These are phyloP conservation scores for Termitomyces sp. DNA, from an alignment of 1,284 basidiomycete species.

Conservation along the genomic window DNA sequence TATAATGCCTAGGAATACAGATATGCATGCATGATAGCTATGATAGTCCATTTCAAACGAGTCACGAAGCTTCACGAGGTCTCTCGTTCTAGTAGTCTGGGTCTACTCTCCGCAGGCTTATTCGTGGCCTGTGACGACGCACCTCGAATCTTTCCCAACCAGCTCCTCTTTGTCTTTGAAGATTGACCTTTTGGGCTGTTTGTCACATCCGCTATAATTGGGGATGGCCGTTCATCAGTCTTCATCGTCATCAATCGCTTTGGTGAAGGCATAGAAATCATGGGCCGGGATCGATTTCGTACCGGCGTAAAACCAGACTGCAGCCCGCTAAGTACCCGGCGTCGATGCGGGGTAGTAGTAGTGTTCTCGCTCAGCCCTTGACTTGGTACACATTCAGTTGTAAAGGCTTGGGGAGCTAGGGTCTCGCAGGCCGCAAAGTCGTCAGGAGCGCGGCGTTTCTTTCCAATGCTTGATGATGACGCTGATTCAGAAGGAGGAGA, in stretches of 20 bases:
- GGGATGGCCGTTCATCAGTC: slow-evolving; percentile 23
- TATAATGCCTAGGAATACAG: slow-evolving; percentile 20
- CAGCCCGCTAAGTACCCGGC: slow-evolving; percentile 48
- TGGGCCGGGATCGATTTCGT: slow-evolving; percentile 43
- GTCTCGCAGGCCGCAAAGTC: slow-evolving; percentile 56
- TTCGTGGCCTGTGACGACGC: slow-evolving; percentile 29
- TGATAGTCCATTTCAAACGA: slow-evolving; percentile 6
- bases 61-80: slow-evolving; percentile 15
- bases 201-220: slow-evolving; percentile 59
- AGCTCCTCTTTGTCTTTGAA: slow-evolving; percentile 47
- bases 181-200: slow-evolving; percentile 51
- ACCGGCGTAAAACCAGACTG: slow-evolving; percentile 70
- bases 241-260: slow-evolving; percentile 28
- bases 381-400: slow-evolving; percentile 43
- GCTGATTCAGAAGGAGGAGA: slow-evolving; percentile 22
- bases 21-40: slow-evolving; percentile 13
- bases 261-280: slow-evolving; percentile 38
- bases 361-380: slow-evolving; percentile 28
- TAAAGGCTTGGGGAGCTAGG: slow-evolving; percentile 58
- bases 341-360: slow-evolving; percentile 45
- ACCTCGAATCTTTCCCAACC: slow-evolving; percentile 60
- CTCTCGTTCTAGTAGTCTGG: slow-evolving; percentile 21
- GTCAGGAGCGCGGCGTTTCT: slow-evolving; percentile 68
- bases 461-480: slow-evolving; percentile 38
- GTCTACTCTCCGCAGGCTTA: slow-evolving; percentile 20